Conservation (phyloP, 345 rosid genomes). For the Eutrema yunnanense region DNA sequence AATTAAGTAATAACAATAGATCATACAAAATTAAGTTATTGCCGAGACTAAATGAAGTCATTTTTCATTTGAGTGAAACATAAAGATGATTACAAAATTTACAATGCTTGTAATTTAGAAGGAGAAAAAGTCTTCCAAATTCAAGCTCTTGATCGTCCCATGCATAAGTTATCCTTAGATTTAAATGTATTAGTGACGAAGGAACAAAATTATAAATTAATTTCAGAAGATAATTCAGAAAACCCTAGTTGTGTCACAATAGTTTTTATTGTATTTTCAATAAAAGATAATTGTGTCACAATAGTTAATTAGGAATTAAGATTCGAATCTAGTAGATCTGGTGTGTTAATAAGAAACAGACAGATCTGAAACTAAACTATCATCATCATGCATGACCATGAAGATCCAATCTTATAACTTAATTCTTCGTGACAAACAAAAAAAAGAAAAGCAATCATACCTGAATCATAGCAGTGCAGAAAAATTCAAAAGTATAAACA, state of each 20-base stretch:
- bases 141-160: slow-evolving; percentile 6
- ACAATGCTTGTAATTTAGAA: neutral
- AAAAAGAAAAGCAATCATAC: slow-evolving; percentile 16
- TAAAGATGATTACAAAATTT: neutral
- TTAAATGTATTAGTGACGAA: neutral
- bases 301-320: neutral
- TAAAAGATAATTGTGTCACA: neutral
- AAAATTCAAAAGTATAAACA: neutral
- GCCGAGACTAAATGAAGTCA: neutral
- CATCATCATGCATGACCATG: slow-evolving; percentile 23
- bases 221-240: neutral
- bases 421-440: slow-evolving; percentile 14
- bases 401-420: slow-evolving; percentile 8
- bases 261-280: neutral
- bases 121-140: neutral
- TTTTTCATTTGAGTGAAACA: neutral
- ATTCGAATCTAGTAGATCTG: neutral
- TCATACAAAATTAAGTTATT: neutral
- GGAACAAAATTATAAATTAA: no score
- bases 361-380: slow-evolving; percentile 40
- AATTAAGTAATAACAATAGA: neutral
- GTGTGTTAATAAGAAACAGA: slow-evolving; percentile 1
- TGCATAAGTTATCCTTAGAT: neutral
- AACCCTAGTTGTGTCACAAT: slow-evolving; percentile 12
- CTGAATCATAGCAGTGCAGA: slow-evolving; percentile 32